Evolutionary conservation across 306 rosid genomes (phyloP), one percentile per base, ranked within the genome.

Genomic region (Pterocarpus macrocarpus): DNA sequence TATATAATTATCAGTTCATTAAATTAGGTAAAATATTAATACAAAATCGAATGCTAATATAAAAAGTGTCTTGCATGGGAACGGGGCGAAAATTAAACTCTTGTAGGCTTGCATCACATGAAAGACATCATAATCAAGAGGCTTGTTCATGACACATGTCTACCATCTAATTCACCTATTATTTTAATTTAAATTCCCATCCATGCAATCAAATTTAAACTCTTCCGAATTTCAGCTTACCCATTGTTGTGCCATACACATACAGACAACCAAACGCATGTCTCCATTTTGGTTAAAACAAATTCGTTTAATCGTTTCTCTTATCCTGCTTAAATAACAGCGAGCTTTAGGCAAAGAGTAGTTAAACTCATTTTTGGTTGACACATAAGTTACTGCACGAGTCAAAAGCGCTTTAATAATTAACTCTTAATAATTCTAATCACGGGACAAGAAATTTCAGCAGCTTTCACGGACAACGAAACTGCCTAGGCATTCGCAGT

Each of bases 381-480:
- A 15, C 58, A 52, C 58, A 14, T 15, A n/a, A 52, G 58, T n/a
- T n/a, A 52, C 56, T 2, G 56, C 56, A 49, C 58, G 2, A 52
- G 17, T 52, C 17, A 13, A 52, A 2, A 13, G 58, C 17, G 9
- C 58, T 6, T 52, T 15, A 52, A 30, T 59, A 30, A 30, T 70
- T 70, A 30, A 47, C 44, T 8, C 30, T 30, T 5, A 14, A 17
- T 14, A 52, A 52, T 14, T 13, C 44, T 32, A 3, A 50, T 45
- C 10, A 71, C 2, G 11, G 30, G 50, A 36, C 65, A 38, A 36
- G 33, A 71, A 11, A 35, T 52, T 50, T n/a, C 76, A 4, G 49
- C 6, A 34, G 45, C 15, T n/a, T 22, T 72, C 53, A 72, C 65
- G 78, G 78, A 73, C 66, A 2, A 57, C 14, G 78, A 73, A 73